These are phyloP conservation scores for Daedalea quercina DNA, from an alignment of 768 basidiomycete species.

Conservation along the genomic window DNA sequence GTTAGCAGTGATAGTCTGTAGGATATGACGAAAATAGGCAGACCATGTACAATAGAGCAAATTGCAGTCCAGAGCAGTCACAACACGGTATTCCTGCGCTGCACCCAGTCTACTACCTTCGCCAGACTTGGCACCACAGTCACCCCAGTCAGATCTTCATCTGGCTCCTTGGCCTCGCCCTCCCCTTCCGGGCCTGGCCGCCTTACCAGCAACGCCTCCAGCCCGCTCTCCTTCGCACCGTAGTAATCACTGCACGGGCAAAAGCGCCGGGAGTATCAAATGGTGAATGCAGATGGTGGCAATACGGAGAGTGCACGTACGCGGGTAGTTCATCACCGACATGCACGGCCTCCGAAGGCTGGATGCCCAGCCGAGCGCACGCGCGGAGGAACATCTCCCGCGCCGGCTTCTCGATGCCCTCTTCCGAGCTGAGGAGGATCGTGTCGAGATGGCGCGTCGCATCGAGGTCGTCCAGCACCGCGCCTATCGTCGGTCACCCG, in stretches of 20 bases:
- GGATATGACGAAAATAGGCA: too few relatives aligned
- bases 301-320: slow-evolving; percentile 29
- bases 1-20: too few relatives aligned
- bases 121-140: slow-evolving; percentile 31
- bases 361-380: slow-evolving; percentile 29
- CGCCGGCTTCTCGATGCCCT: slow-evolving; percentile 64
- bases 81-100: slow-evolving; percentile 12
- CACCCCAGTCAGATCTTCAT: slow-evolving; percentile 34
- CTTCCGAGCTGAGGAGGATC: slow-evolving; percentile 64
- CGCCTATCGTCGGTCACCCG: too few relatives aligned
- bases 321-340: slow-evolving; percentile 69
- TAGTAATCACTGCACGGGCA: slow-evolving; percentile 48
- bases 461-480: slow-evolving; percentile 52
- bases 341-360: slow-evolving; percentile 47
- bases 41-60: too few relatives aligned
- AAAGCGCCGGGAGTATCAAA: not conserved
- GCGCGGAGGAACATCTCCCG: slow-evolving; percentile 48
- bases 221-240: slow-evolving; percentile 50
- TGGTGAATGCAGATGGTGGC: too few relatives aligned
- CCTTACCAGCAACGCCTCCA: slow-evolving; percentile 51
- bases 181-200: slow-evolving; percentile 43
- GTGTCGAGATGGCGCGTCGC: slow-evolving; percentile 43
- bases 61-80: too few relatives aligned
- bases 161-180: slow-evolving; percentile 35
- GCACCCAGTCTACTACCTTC: slow-evolving; percentile 32